Base-by-base conservation (phyloP, 306 rosid genomes). In the Sicyos edulis region DNA sequence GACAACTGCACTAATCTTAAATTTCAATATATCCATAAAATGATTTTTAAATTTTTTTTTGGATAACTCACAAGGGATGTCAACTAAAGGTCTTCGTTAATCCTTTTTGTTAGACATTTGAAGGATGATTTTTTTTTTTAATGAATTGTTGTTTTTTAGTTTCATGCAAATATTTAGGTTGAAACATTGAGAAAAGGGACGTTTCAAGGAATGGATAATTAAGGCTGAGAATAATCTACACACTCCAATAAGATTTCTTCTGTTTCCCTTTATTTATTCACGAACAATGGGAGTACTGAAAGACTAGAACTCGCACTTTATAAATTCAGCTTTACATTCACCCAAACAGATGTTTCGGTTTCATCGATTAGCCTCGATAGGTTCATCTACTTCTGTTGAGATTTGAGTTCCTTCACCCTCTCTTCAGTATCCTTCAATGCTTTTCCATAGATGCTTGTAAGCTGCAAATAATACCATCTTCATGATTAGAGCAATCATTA, bases 351-450 rank as follows among this genome's bases (percentile, higher is more conserved):
- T 77, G 75, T 78, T 56, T 73, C 79, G 34, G 15, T 75, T 61
- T n/a, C 58, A 49, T 64, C 72, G 5, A 14, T 49, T 0, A 8
- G 14, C 2, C 22, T 52, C 7, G 50, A 11, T 53, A 49, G 22
- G n/a, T 24, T 51, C 17, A 60, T 0, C 81, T 88, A 88, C 85
- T 83, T 78, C 72, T 71, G 82, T 76, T 82, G 83, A 73, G 96
- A 87, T 82, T 91, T 89, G 83, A 87, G 96, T 71, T 91, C 96
- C 70, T 86, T 76, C 79, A 93, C 97, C 83, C 81, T 82, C 70
- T 86, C 75, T 79, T 93, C 99, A 0, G 97, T 93, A 0, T 61
- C 84, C 83, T 80, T 87, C 56, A 93, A 52, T 55, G 99, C 97
- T 55, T 91, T 85, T 34, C 97, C 99, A 57, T 83, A 93, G 4